Conservation (phyloP, 331 rosid species). For the Quercus tomentella region DNA sequence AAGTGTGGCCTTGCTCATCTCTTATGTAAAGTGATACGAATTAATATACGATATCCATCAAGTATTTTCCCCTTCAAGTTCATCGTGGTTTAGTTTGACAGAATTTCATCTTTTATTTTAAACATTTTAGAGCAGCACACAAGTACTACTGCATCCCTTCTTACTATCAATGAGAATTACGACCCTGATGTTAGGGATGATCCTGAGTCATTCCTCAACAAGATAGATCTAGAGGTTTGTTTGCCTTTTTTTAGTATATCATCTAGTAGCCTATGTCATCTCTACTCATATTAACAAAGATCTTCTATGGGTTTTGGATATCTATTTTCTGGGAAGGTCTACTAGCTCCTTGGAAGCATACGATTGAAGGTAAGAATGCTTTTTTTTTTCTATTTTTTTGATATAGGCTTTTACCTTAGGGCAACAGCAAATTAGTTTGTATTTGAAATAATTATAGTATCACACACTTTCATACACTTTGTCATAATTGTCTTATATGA, state of each 20-base stretch:
- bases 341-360: slow-evolving; percentile 95
- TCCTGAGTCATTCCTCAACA: slow-evolving; percentile 84
- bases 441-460: too few relatives aligned
- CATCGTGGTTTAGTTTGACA: background rate
- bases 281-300: background rate
- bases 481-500: too few relatives aligned
- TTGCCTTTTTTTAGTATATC: background rate
- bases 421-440: too few relatives aligned
- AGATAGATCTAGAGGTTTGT: slow-evolving; percentile 50
- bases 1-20: slow-evolving; percentile 94
- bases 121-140: slow-evolving; percentile 77
- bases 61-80: background rate
- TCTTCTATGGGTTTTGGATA: background rate
- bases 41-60: background rate
- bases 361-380: slow-evolving; percentile 63
- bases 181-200: slow-evolving; percentile 84
- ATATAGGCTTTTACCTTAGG: too few relatives aligned
- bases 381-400: background rate
- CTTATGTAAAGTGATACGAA: slow-evolving; percentile 48
- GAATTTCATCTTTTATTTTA: slow-evolving; percentile 3
- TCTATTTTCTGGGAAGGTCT: slow-evolving; percentile 53
- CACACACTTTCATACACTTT: too few relatives aligned
- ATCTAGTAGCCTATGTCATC: background rate
- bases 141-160: slow-evolving; percentile 67
- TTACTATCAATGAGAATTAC: slow-evolving; percentile 85